phyloP scores from a whole-genome alignment of 257 asterid species.

The Przewalskia tangutica region DNA sequence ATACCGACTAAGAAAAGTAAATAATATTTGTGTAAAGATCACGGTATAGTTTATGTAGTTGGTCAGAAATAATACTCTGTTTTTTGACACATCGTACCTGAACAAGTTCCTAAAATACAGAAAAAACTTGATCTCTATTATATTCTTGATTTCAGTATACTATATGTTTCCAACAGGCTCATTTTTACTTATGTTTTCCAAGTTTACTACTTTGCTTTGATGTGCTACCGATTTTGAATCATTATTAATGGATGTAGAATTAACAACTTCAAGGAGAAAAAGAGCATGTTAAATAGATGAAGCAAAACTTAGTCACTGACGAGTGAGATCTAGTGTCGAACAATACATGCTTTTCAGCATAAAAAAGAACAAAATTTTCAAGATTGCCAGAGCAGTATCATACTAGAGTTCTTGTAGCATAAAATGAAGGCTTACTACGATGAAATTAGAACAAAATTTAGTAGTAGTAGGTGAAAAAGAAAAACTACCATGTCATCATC shows the following conservation, averaged over 20 bases:
- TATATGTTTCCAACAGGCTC: background rate
- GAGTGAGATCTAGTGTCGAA: too few relatives aligned
- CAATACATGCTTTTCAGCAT: background rate
- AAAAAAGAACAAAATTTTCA: too few relatives aligned
- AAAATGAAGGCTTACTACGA: background rate
- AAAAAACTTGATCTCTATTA: too few relatives aligned
- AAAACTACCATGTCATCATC: conserved; percentile 85
- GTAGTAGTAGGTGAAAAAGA: background rate
- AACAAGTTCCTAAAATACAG: background rate
- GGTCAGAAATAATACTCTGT: background rate
- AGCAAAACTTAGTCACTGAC: too few relatives aligned
- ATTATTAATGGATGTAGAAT: background rate
- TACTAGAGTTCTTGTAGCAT: background rate
- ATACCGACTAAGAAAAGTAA: too few relatives aligned
- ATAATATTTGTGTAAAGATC: too few relatives aligned
- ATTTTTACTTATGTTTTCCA: background rate
- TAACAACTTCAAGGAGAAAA: background rate
- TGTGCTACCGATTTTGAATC: too few relatives aligned
- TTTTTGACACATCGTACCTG: background rate
- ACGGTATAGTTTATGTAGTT: background rate
- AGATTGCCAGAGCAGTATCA: background rate
- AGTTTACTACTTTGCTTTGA: background rate
- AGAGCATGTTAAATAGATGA: background rate
- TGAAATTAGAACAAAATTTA: background rate
- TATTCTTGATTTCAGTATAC: background rate